Evolutionary conservation across 768 basidiomycete genomes (phyloP).

Genomic region (Mycena rebaudengoi): DNA sequence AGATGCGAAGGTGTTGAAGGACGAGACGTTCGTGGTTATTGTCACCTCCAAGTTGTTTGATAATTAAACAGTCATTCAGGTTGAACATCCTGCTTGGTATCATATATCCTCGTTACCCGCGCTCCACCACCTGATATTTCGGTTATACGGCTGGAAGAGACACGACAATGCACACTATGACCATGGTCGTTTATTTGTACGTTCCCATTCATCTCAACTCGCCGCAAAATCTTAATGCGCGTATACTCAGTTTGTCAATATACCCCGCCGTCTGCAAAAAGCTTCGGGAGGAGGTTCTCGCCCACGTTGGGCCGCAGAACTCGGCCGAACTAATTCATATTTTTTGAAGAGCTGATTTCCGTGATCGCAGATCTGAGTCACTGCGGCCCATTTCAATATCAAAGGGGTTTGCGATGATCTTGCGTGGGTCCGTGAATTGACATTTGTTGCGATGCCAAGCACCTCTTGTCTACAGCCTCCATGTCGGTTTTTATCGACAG

Average conservation of each 20-base stretch:
- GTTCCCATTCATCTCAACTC: background rate
- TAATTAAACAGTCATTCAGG: background rate
- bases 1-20: constrained; percentile 49
- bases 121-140: background rate
- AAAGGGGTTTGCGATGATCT: no score
- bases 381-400: no score
- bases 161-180: constrained; percentile 42
- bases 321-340: no score
- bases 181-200: constrained; percentile 42
- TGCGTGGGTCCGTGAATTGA: no score
- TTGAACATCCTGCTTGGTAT: constrained; percentile 26
- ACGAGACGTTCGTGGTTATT: constrained; percentile 44
- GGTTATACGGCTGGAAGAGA: constrained; percentile 23
- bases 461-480: no score
- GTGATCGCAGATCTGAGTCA: no score
- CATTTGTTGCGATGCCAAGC: no score
- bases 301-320: constrained; percentile 53
- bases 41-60: constrained; percentile 29
- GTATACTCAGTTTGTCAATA: constrained; percentile 14
- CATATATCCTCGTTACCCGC: background rate
- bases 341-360: no score
- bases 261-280: constrained; percentile 55
- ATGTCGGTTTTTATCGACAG: no score
- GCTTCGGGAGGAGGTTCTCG: constrained; percentile 60
- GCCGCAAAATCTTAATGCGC: background rate